Conservation (phyloP, 345 rosid species). For the Populus davidiana region DNA sequence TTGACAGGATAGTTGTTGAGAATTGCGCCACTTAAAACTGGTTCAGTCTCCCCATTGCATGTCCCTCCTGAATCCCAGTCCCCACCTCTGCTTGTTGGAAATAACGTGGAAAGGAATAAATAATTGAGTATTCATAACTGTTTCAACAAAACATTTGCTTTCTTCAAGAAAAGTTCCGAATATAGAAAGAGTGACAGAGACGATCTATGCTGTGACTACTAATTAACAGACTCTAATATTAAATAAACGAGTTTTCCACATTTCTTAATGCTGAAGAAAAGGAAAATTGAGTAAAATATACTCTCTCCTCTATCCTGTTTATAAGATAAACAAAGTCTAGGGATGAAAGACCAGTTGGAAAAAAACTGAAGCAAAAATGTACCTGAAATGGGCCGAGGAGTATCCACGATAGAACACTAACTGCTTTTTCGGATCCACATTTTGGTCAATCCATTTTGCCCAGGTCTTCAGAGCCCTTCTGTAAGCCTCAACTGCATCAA, state of each 20-base stretch:
- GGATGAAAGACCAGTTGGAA: background rate
- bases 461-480: slow-evolving; percentile 79
- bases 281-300: background rate
- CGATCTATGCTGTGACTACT: background rate
- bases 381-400: slow-evolving; percentile 96
- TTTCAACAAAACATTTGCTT: background rate
- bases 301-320: background rate
- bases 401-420: slow-evolving; percentile 88
- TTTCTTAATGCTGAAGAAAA: background rate
- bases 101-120: background rate
- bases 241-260: background rate
- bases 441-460: slow-evolving; percentile 76
- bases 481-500: slow-evolving; percentile 84
- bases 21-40: slow-evolving; percentile 55
- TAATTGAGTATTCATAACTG: background rate
- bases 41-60: slow-evolving; percentile 73
- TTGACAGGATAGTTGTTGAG: slow-evolving; percentile 66
- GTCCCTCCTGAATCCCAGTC: slow-evolving; percentile 97
- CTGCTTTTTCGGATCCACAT: slow-evolving; percentile 53
- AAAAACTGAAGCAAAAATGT: background rate
- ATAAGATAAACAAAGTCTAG: background rate
- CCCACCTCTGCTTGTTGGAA: slow-evolving; percentile 61
- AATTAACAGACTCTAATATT: background rate
- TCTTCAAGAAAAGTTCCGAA: background rate
- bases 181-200: background rate